Conservation (phyloP, 2,329 filamentous ascomycete species). For the Periconia sp. region DNA sequence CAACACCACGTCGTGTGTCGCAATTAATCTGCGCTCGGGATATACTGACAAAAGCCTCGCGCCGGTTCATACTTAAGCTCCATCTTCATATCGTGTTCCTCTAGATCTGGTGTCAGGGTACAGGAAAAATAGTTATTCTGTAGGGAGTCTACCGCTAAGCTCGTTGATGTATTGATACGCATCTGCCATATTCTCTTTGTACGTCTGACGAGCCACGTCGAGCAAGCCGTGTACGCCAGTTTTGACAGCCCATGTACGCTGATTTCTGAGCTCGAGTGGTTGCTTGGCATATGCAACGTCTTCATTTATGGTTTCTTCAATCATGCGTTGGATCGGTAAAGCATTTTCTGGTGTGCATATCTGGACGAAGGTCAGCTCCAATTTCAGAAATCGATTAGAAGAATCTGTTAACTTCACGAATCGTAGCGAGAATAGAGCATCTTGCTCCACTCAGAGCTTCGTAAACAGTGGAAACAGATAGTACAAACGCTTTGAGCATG, state of each 20-base stretch:
- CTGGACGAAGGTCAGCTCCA: conserved; percentile 29
- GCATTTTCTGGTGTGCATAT: conserved; percentile 68
- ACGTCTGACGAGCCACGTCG: conserved; percentile 84
- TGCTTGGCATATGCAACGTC: conserved; percentile 77
- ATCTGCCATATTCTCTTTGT: conserved; percentile 84
- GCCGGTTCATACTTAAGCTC: conserved; percentile 75
- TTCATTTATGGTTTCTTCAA: conserved; percentile 73
- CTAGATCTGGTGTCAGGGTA: conserved; percentile 18
- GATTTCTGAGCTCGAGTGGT: conserved; percentile 84
- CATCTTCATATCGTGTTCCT: conserved; percentile 59
- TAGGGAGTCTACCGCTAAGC: conserved; percentile 58
- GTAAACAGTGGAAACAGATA: conserved; percentile 66
- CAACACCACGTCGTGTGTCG: no score
- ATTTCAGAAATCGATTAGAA: background rate
- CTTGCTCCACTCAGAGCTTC: conserved; percentile 67
- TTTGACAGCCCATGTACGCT: conserved; percentile 87
- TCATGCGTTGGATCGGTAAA: conserved; percentile 62
- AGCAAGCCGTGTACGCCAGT: conserved; percentile 82
- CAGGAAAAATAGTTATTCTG: background rate
- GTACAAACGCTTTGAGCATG: conserved; percentile 80
- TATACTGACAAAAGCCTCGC: conserved; percentile 66
- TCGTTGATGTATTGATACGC: conserved; percentile 70
- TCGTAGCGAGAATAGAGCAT: conserved; percentile 65
- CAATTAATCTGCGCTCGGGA: no score
- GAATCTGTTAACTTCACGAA: conserved; percentile 57